phyloP scores from a whole-genome alignment of 352 stramenopile species.

The Phytopythium oedochilum region DNA sequence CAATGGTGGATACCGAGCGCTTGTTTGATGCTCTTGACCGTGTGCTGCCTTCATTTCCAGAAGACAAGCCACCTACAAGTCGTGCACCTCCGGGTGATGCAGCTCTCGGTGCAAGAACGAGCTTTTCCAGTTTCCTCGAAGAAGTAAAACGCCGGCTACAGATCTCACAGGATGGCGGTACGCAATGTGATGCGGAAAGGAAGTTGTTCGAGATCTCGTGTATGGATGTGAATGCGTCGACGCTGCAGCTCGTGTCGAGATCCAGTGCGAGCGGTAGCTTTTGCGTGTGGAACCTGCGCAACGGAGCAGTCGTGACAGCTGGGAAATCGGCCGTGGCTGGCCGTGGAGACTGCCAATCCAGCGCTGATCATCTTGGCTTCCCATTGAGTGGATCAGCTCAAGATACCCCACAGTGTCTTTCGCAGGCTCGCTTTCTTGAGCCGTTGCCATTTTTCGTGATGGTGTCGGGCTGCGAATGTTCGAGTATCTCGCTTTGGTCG shows the following conservation, averaged over 20 bases:
- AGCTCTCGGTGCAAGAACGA: background rate
- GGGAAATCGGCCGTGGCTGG: background rate
- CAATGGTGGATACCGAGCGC: constrained; percentile 9
- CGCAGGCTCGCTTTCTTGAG: constrained; percentile 25
- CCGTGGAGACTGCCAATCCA: background rate
- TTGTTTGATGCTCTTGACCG: constrained; percentile 13
- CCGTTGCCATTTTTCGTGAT: constrained; percentile 40
- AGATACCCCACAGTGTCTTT: background rate
- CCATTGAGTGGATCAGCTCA: too few relatives aligned
- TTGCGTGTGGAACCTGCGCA: constrained; percentile 47
- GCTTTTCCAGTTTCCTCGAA: constrained; percentile 10
- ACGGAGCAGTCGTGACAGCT: constrained; percentile 21
- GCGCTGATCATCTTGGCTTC: constrained; percentile 1
- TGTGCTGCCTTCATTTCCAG: constrained; percentile 9
- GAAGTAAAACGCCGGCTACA: constrained; percentile 6
- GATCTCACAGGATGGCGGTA: background rate
- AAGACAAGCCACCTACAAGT: background rate
- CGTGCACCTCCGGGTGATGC: background rate
- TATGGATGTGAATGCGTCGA: constrained; percentile 25
- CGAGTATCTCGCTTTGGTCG: constrained; percentile 34
- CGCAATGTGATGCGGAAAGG: background rate
- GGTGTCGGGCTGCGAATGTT: constrained; percentile 20
- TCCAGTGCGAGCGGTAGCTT: constrained; percentile 28
- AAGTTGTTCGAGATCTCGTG: constrained; percentile 7
- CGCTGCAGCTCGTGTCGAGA: constrained; percentile 22